Evolutionary conservation across 1,139 yeast genomes (phyloP).

Genomic region (Taphrina sp.): DNA sequence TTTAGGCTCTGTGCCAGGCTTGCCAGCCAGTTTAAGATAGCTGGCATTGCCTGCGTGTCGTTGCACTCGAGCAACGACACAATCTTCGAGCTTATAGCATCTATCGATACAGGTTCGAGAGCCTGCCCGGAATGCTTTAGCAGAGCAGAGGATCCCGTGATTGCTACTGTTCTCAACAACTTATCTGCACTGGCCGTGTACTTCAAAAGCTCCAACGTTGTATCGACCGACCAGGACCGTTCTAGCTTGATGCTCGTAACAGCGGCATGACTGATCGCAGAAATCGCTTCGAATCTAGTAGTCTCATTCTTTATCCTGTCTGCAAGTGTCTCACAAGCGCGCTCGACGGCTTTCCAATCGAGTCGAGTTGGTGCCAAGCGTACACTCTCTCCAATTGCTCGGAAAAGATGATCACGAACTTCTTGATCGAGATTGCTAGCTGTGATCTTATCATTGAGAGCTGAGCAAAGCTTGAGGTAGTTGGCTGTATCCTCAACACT

Average conservation of each 20-base stretch:
- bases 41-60: background rate
- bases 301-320: constrained; percentile 43
- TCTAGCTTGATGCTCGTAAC: constrained; percentile 20
- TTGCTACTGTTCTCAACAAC: constrained; percentile 40
- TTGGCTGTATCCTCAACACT: constrained; percentile 36
- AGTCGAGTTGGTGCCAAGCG: background rate
- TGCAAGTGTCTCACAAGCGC: constrained; percentile 39
- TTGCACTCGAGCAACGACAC: background rate
- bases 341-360: too few relatives aligned
- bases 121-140: constrained; percentile 23
- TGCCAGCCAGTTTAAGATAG: background rate
- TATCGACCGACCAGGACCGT: constrained; percentile 38
- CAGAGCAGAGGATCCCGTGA: constrained; percentile 40
- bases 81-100: constrained; percentile 1
- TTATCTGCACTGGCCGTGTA: constrained; percentile 41
- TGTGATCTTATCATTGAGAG: constrained; percentile 46
- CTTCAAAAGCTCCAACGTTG: constrained; percentile 37
- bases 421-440: constrained; percentile 53
- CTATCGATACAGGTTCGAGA: constrained; percentile 34
- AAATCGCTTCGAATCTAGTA: constrained; percentile 41
- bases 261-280: constrained; percentile 40
- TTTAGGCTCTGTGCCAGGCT: background rate
- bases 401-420: constrained; percentile 52
- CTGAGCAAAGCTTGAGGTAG: constrained; percentile 40
- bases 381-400: constrained; percentile 44